Percentiles rank a stretch among this genome's conserved stretches.
Conservation (phyloP, 2,329 filamentous ascomycete species). For the Arthrobotrys entomopaga region DNA sequence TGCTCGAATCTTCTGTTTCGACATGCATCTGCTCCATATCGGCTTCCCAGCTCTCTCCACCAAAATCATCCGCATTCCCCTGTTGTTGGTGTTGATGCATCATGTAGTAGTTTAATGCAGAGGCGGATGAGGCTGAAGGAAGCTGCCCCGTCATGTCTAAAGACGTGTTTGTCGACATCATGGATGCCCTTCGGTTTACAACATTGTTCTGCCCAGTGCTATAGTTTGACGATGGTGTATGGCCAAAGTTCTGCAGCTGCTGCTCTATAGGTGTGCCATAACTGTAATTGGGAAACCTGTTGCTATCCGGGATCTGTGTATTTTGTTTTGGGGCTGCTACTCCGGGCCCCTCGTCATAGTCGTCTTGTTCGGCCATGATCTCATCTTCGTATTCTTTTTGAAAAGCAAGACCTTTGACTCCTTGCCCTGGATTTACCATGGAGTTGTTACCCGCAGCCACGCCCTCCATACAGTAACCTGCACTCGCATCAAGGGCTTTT, state of each 20-base stretch:
- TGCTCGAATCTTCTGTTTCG: conserved; percentile 38
- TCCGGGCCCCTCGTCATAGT: conserved; percentile 37
- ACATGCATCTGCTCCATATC: conserved; percentile 54
- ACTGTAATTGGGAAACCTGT: conserved; percentile 50
- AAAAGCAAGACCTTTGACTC: conserved; percentile 49
- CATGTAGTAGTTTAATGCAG: conserved; percentile 48
- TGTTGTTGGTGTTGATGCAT: conserved; percentile 42
- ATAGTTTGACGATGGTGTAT: conserved; percentile 44
- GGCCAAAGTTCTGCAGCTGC: conserved; percentile 48
- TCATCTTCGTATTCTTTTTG: conserved; percentile 54
- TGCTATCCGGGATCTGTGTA: conserved; percentile 53
- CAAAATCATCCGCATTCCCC: conserved; percentile 26
- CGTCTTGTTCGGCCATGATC: conserved; percentile 53
- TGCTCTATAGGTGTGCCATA: conserved; percentile 52
- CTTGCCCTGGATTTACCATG: conserved; percentile 8
- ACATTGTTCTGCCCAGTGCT: conserved; percentile 38
- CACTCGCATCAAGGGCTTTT: conserved; percentile 72
- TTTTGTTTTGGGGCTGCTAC: conserved; percentile 20
- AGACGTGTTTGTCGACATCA: conserved; percentile 48
- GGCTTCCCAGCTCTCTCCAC: conserved; percentile 36
- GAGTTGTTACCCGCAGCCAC: conserved; percentile 31
- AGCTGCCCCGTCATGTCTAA: conserved; percentile 39
- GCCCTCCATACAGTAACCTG: conserved; percentile 56
- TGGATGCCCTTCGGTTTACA: conserved; percentile 33
- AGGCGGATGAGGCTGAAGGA: conserved; percentile 24